phyloP scores from a whole-genome alignment of 1,139 yeast genomes.

The Geotrichum cucujoidarum region DNA sequence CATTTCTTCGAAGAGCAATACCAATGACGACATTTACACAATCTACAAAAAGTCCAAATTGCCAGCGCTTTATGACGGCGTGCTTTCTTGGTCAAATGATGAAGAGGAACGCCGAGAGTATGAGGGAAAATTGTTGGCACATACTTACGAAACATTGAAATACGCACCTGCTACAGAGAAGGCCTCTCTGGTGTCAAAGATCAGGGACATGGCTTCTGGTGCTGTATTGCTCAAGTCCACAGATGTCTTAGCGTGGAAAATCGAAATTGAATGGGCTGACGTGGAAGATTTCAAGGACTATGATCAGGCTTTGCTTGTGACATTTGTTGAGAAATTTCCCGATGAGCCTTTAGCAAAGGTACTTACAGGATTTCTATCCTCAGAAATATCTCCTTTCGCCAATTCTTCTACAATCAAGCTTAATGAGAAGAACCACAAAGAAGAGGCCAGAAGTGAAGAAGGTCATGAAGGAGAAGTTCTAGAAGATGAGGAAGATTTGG shows the following conservation, averaged over 20 bases:
- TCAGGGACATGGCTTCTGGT: slow-evolving; percentile 60
- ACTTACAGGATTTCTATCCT: slow-evolving; percentile 40
- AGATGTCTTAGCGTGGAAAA: slow-evolving; percentile 64
- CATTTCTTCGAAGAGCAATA: slow-evolving; percentile 24
- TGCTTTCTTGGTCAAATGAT: slow-evolving; percentile 55
- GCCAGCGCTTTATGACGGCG: slow-evolving; percentile 48
- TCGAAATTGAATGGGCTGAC: slow-evolving; percentile 75
- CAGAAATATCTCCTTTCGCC: slow-evolving; percentile 64
- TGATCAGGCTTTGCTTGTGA: slow-evolving; percentile 45
- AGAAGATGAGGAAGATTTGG: slow-evolving; percentile 26
- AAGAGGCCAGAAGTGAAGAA: not conserved
- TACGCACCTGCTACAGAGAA: slow-evolving; percentile 46
- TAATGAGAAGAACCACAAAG: slow-evolving; percentile 9
- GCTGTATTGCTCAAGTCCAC: slow-evolving; percentile 64
- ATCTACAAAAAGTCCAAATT: slow-evolving; percentile 48
- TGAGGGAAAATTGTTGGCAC: slow-evolving; percentile 58
- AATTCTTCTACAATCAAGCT: not conserved
- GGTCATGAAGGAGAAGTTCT: slow-evolving; percentile 25
- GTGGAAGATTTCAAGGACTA: slow-evolving; percentile 46
- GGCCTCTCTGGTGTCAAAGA: slow-evolving; percentile 39
- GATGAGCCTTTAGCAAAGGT: slow-evolving; percentile 60
- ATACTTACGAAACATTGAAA: slow-evolving; percentile 51
- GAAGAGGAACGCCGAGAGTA: slow-evolving; percentile 54
- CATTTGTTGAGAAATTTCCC: slow-evolving; percentile 55
- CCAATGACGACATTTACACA: slow-evolving; percentile 48